phyloP scores from a whole-genome alignment of 768 basidiomycete genomes.

The Pleurotus platypus region DNA sequence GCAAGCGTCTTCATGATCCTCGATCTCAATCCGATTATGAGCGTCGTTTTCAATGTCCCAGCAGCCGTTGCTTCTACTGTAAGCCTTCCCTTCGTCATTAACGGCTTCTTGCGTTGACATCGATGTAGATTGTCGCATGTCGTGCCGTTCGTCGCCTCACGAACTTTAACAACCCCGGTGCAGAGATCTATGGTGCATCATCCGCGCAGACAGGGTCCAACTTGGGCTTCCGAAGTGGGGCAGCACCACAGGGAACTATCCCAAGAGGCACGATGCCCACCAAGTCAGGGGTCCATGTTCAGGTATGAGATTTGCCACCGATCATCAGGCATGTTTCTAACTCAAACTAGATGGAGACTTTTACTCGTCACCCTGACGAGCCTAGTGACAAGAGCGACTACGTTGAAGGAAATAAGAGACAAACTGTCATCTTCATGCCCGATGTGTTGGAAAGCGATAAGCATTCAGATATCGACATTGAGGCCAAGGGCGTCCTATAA shows the following conservation, averaged over 20 bases:
- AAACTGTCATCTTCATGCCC: slow-evolving; percentile 6
- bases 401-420: background rate
- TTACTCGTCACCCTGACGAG: slow-evolving; percentile 11
- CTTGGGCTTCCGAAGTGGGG: background rate
- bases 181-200: slow-evolving; percentile 2
- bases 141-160: slow-evolving; percentile 39
- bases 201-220: slow-evolving; percentile 1
- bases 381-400: background rate
- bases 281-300: slow-evolving; percentile 8
- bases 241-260: background rate
- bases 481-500: slow-evolving; percentile 3
- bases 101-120: too few relatives aligned
- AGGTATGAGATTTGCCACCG: background rate
- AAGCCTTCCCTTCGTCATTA: slow-evolving; percentile 15
- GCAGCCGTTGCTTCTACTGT: slow-evolving; percentile 68
- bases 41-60: slow-evolving; percentile 70
- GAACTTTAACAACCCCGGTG: slow-evolving; percentile 21
- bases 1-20: slow-evolving; percentile 65
- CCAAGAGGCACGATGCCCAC: background rate
- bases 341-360: slow-evolving; percentile 7
- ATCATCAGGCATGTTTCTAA: background rate
- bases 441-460: slow-evolving; percentile 2
- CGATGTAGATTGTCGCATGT: slow-evolving; percentile 21
- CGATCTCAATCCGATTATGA: slow-evolving; percentile 69
- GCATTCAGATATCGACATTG: slow-evolving; percentile 3